Conservation (phyloP, 2,329 filamentous ascomycete genomes). For the Penicillium sumatraense region DNA sequence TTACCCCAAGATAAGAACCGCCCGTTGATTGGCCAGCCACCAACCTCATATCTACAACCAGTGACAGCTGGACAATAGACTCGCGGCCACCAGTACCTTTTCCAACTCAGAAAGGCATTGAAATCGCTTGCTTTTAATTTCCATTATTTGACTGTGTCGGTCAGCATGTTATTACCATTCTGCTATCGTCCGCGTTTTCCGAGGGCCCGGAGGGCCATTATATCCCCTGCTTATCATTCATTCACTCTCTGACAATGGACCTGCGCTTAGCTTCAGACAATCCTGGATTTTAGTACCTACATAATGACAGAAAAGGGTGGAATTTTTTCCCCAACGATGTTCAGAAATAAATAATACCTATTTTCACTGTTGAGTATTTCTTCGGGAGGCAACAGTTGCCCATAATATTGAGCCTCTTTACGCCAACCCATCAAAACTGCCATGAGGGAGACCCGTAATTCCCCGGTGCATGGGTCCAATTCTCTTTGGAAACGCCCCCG, state of each 20-base stretch:
- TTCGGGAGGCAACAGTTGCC: background rate
- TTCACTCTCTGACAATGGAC: background rate
- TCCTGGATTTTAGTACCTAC: background rate
- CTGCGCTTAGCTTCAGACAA: background rate
- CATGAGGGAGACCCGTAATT: constrained; percentile 20
- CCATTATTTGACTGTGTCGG: constrained; percentile 22
- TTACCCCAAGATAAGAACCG: constrained; percentile 21
- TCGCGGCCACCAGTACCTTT: background rate
- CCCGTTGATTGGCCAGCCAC: constrained; percentile 29
- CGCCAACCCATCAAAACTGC: background rate
- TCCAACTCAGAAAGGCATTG: background rate
- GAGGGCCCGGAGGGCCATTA: too few relatives aligned
- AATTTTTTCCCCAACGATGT: too few relatives aligned
- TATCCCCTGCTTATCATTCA: constrained; percentile 22
- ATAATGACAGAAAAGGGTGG: background rate
- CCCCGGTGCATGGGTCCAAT: constrained; percentile 16
- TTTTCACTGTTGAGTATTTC: too few relatives aligned
- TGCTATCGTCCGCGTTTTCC: constrained; percentile 13
- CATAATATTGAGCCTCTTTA: background rate
- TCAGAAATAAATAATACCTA: too few relatives aligned
- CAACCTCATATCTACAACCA: constrained; percentile 37
- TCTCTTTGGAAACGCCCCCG: constrained; percentile 9
- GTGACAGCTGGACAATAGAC: constrained; percentile 12
- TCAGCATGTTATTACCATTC: constrained; percentile 20
- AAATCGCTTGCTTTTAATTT: constrained; percentile 8